Conservation (phyloP, 169 alveolate species). For the Babesia gibsoni region DNA sequence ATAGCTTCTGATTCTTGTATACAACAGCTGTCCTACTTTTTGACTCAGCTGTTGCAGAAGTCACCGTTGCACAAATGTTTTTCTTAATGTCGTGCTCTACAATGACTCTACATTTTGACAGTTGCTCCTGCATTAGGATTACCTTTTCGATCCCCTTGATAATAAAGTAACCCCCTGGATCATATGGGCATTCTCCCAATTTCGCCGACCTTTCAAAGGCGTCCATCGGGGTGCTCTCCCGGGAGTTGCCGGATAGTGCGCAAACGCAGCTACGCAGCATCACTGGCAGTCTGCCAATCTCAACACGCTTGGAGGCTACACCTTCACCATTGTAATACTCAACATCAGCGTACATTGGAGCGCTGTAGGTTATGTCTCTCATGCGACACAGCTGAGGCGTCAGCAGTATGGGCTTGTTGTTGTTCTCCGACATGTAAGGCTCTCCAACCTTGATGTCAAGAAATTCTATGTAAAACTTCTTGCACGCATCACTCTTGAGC, state of each 20-base stretch:
- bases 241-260: slow-evolving; percentile 60
- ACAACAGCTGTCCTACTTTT: slow-evolving; percentile 95
- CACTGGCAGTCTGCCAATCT: slow-evolving; percentile 94
- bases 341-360: slow-evolving; percentile 95
- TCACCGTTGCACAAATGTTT: slow-evolving; percentile 92
- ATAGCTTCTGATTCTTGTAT: slow-evolving; percentile 89
- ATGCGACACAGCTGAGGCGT: slow-evolving; percentile 97
- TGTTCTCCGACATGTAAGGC: slow-evolving; percentile 85
- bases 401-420: slow-evolving; percentile 72
- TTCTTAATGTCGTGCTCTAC: slow-evolving; percentile 94
- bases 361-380: slow-evolving; percentile 96
- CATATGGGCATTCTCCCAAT: slow-evolving; percentile 89
- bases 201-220: slow-evolving; percentile 57
- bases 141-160: slow-evolving; percentile 98
- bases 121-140: slow-evolving; percentile 97
- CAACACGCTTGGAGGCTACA: slow-evolving; percentile 80
- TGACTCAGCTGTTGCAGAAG: slow-evolving; percentile 96
- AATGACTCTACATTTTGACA: slow-evolving; percentile 95
- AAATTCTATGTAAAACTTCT: slow-evolving; percentile 82
- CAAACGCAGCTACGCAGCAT: slow-evolving; percentile 94
- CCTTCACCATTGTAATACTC: slow-evolving; percentile 92
- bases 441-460: slow-evolving; percentile 85
- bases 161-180: slow-evolving; percentile 98
- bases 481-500: slow-evolving; percentile 84
- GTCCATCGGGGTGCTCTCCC: slow-evolving; percentile 26